phyloP scores from a whole-genome alignment of 257 asterid genomes.

The Nicotiana tabacum region DNA sequence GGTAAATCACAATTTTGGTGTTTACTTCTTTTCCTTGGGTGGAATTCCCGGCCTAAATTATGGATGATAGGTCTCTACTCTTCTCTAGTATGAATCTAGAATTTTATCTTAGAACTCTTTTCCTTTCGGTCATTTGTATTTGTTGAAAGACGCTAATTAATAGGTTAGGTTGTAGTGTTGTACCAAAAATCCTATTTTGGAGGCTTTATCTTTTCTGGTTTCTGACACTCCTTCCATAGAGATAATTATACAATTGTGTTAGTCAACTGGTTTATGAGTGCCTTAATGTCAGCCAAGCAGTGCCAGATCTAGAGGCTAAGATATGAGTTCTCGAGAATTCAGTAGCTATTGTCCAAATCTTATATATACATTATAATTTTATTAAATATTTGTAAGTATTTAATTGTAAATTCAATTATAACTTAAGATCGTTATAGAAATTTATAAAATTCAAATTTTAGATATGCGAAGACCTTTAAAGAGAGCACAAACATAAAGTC shows the following conservation, averaged over 20 bases:
- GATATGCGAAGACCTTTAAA: neutral
- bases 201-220: neutral
- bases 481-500: neutral
- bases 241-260: neutral
- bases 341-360: too few relatives aligned
- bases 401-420: too few relatives aligned
- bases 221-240: neutral
- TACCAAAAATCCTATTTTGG: neutral
- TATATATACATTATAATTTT: too few relatives aligned
- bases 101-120: neutral
- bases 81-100: neutral
- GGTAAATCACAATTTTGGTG: neutral
- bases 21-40: neutral
- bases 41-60: neutral
- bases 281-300: neutral
- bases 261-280: neutral
- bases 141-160: neutral
- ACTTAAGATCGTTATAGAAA: too few relatives aligned
- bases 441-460: too few relatives aligned
- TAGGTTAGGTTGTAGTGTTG: neutral
- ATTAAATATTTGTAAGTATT: too few relatives aligned
- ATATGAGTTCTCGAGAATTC: accelerated
- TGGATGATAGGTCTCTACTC: neutral
- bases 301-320: too few relatives aligned
- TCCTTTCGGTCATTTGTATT: neutral